A percentile compares a stretch with the other conserved stretches of the same genome.
Conservation (phyloP, 441 rosid genomes). For the Daphne laureola region DNA sequence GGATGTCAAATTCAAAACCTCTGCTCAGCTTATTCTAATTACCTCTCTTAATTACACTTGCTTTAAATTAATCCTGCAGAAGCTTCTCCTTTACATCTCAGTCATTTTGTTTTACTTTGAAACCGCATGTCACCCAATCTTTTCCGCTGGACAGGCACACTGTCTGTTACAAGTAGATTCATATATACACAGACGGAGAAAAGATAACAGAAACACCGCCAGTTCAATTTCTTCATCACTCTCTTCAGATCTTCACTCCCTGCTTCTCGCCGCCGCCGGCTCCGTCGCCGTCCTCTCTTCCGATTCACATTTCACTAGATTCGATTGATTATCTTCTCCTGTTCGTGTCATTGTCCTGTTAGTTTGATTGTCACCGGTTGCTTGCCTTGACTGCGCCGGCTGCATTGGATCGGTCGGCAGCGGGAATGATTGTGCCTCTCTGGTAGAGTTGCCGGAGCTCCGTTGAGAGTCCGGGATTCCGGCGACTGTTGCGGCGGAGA, state of each 20-base stretch:
- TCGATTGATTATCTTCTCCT: background rate
- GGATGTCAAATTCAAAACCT: constrained; percentile 11
- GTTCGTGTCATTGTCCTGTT: background rate
- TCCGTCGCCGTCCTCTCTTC: constrained; percentile 10
- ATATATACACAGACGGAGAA: constrained; percentile 3
- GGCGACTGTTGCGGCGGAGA: constrained; percentile 22
- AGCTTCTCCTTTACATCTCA: constrained; percentile 21
- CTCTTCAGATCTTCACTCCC: constrained; percentile 27
- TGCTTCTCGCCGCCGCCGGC: constrained; percentile 13
- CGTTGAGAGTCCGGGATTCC: constrained; percentile 22
- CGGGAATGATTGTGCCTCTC: constrained; percentile 22
- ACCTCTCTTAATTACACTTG: no score
- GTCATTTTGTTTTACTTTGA: constrained; percentile 3
- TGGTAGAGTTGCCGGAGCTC: constrained; percentile 23
- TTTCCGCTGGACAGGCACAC: constrained; percentile 13
- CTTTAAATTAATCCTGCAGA: constrained; percentile 7
- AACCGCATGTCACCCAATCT: constrained; percentile 15
- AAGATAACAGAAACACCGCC: constrained; percentile 1
- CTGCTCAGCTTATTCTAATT: background rate
- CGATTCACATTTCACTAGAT: constrained; percentile 18
- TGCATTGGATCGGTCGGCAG: constrained; percentile 23
- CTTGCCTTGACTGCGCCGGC: background rate
- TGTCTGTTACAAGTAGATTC: constrained; percentile 7
- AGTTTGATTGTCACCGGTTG: background rate
- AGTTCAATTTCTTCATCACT: background rate